Evolutionary conservation across 2,329 filamentous ascomycete genomes (phyloP), one percentile per base, ranked within the genome.

Genomic region (Fusarium chlamydosporum): DNA sequence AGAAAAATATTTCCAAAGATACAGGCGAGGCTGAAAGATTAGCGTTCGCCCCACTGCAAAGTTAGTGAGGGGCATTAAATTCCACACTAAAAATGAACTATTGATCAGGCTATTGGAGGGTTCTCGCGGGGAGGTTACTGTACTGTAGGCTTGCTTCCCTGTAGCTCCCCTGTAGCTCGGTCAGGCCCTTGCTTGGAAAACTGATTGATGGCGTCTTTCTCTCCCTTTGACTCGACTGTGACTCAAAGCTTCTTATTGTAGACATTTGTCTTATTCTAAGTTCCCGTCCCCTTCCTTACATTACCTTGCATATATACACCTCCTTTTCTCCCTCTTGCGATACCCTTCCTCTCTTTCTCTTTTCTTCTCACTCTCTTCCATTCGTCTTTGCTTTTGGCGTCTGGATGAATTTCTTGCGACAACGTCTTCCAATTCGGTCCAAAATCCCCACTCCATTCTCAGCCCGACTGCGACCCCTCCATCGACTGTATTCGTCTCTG

Each of bases 361-460:
- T 61, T 67, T 40, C 47, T 56, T 61, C 47, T 56, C 29, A 20
- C 27, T 41, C 18, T 40, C 59, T 66, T 47, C 48, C 62, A 59
- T 27, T 50, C 56, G 56, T 61, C 50, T 29, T 50, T 42, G 16
- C 35, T 43, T 64, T 65, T 60, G 47, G 56, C 60, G 72, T 71
- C 72, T 80, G 77, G 66, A 80, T 80, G 78, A 76, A 78, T 77
- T 72, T 76, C 69, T 68, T 77, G 65, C 77, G 79, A 73, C 57
- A 75, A 60, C 76, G 65, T 72, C 62, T 71, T 66, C 72, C 56
- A 38, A 53, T 71, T 65, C 54, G 61, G 54, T 67, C 65, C 50
- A 69, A 67, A 68, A 71, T 76, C 68, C 64, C 73, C 61, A 67
- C 74, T 70, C 66, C 71, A 54, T 72, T 74, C 70, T 67, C 72